Base-by-base conservation (phyloP, 164 flowering plant species). In the Malania oleifera region DNA sequence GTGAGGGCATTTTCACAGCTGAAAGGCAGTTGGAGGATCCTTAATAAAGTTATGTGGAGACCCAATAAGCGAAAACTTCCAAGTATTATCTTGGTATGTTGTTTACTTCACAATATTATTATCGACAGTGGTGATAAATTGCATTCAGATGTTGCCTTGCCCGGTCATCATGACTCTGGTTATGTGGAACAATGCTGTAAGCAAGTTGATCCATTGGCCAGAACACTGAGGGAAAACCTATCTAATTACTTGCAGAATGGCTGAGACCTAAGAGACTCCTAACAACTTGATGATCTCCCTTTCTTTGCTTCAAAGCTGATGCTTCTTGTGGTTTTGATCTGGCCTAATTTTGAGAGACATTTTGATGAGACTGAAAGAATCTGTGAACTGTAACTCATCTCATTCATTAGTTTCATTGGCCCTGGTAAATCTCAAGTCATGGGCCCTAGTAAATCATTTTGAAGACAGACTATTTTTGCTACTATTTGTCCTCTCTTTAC, bases 11-110 rank as follows among this genome's bases (percentile, higher is more conserved):
- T 89, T 48, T 73, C 80, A 39, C 89, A 75, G 59, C 70, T 92
- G 40, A 92, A 92, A 66, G 93, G 96, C 8, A 74, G 77, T 63
- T 92, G 98, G 98, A 84, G 96, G 64, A 92, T 92, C 41, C 88
- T 92, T 48, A 86, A 77, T 75, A 87, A 86, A 78, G 96, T 89
- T 13, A 84, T 92, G 96, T 92, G 98, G 98, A 80, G 96, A 68
- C 98, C 98, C 3, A 93, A 92, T 65, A 89, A 84, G 70, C 67
- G 73, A 65, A 92, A 87, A 67, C 70, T 89, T 13, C 98, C 98
- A 0, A 89, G 98, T 63, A 84, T 92, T 17, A 86, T 92, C 62
- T 53, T 89, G 68, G 93, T 86, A 0, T 92, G 98, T 60, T 92
- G 98, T 76, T 73, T 92, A 47, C 90, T 92, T 44, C 98, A 92